These are phyloP conservation scores for Melocanna baccifera DNA, from an alignment of 176 grass and related monocot genomes.

Conservation along the genomic window DNA sequence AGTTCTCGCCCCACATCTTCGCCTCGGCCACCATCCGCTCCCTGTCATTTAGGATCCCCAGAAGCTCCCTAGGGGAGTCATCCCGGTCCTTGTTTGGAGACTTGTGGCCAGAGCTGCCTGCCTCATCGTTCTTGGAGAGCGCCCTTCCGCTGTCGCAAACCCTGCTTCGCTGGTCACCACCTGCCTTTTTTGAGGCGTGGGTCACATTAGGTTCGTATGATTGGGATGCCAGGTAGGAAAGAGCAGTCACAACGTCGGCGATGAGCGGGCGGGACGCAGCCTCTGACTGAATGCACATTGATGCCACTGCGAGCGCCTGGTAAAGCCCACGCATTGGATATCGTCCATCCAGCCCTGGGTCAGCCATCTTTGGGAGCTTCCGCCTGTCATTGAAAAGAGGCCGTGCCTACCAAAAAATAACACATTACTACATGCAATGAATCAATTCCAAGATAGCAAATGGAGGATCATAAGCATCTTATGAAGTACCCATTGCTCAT, in stretches of 20 bases:
- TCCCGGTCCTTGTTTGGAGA: constrained; percentile 34
- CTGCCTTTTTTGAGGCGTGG: constrained; percentile 28
- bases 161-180: constrained; percentile 27
- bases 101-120: constrained; percentile 33
- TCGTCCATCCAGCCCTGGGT: constrained; percentile 60
- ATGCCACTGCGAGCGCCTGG: constrained; percentile 76
- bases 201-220: constrained; percentile 44
- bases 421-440: background rate
- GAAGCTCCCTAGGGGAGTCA: constrained; percentile 45
- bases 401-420: constrained; percentile 51
- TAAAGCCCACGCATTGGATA: constrained; percentile 79
- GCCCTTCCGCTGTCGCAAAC: constrained; percentile 29
- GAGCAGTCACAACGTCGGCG: constrained; percentile 73
- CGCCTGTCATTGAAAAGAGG: constrained; percentile 81
- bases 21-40: constrained; percentile 91
- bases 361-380: constrained; percentile 72
- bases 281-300: constrained; percentile 92
- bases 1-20: constrained; percentile 90
- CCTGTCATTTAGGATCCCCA: constrained; percentile 47
- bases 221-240: constrained; percentile 69
- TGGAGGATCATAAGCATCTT: background rate
- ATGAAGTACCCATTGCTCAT: background rate
- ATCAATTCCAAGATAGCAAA: background rate
- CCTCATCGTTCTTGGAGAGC: constrained; percentile 26
- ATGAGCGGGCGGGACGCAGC: constrained; percentile 68